Evolutionary conservation across 768 basidiomycete genomes (phyloP), one percentile per base, ranked within the genome.

Genomic region (Trametes meyenii): DNA sequence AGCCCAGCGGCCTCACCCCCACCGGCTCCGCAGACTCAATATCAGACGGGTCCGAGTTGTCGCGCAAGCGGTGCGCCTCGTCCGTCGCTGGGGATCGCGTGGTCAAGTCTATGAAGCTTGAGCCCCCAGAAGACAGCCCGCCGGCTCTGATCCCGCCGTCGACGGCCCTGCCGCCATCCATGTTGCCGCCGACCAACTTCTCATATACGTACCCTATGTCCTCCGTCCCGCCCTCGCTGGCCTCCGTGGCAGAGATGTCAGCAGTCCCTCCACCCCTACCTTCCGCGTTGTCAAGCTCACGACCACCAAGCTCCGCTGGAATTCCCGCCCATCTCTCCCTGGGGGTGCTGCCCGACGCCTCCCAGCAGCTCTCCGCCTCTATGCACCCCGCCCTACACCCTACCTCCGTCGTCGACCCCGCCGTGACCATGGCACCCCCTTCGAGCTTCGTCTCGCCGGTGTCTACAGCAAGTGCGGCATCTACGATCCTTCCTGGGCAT

Each of bases 61-160:
- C 82, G 50, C 80, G 81, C 35, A 83, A 83, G 62, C 81, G 81
- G 19, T 83, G 81, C 49, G 82, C 76, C 2, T 81, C 81, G 3
- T 78, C 82, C 39, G 72, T 79, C 62, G 76, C 68, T 1, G 79
- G 75, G 50, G 76, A 83, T 61, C 77, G 82, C 39, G 75, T 73
- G 44, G 70, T 78, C 49, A 83, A 83, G 63, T 76, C 79, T 19
- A 70, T 78, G 67, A 83, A 83, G 70, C 74, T 81, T 57, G 81
- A 82, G 55, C 80, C 81, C 5, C 75, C 71, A 51, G 81, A 83
- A 38, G 82, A 81, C 35, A 16, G 71, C 17, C 66, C 72, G 29
- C 40, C 57, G 63, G 75, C 61, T 29, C 51, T 69, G 68, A 71
- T 65, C 52, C 61, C 63, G n/a, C 48, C 66, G 2, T 19, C 62